Conservation (phyloP, 495 filamentous ascomycete species). For the Talaromyces thailandensis region DNA sequence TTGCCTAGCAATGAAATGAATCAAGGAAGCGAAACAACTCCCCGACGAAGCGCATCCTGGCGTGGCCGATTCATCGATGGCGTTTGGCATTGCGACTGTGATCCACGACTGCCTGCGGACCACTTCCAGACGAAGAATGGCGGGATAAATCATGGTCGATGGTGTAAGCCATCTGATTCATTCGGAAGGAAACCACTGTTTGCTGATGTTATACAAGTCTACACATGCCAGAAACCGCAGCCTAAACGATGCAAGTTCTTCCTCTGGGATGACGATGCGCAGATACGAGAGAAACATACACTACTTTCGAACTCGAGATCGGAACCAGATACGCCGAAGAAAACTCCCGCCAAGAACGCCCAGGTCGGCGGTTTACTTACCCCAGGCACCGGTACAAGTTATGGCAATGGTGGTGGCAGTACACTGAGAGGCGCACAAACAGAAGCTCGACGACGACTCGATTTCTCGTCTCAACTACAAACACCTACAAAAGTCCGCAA, state of each 20-base stretch:
- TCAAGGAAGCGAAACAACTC: background rate
- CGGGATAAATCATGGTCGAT: constrained; percentile 54
- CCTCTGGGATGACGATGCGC: constrained; percentile 58
- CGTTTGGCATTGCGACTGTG: constrained; percentile 59
- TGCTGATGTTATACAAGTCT: constrained; percentile 34
- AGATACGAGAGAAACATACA: constrained; percentile 40
- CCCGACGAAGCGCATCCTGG: constrained; percentile 13
- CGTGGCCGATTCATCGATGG: constrained; percentile 49
- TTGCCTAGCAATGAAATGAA: background rate
- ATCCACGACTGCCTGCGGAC: constrained; percentile 49
- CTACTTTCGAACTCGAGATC: constrained; percentile 43
- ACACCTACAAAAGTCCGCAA: constrained; percentile 25
- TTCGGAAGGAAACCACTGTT: background rate
- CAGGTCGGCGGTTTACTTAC: constrained; percentile 11
- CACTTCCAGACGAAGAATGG: constrained; percentile 57
- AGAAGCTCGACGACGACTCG: background rate
- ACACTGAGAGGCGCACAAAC: background rate
- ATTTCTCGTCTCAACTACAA: constrained; percentile 3
- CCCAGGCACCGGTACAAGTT: constrained; percentile 4
- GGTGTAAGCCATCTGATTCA: constrained; percentile 27
- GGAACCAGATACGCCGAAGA: constrained; percentile 19
- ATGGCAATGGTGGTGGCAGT: background rate
- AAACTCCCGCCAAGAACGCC: constrained; percentile 10
- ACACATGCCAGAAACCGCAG: constrained; percentile 50
- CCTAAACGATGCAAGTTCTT: constrained; percentile 58